Percentiles rank a stretch among this genome's conserved stretches.
These are phyloP conservation scores for Enterocytospora artemiae DNA, from an alignment of 371 early-diverging fungal genomes.

Conservation along the genomic window DNA sequence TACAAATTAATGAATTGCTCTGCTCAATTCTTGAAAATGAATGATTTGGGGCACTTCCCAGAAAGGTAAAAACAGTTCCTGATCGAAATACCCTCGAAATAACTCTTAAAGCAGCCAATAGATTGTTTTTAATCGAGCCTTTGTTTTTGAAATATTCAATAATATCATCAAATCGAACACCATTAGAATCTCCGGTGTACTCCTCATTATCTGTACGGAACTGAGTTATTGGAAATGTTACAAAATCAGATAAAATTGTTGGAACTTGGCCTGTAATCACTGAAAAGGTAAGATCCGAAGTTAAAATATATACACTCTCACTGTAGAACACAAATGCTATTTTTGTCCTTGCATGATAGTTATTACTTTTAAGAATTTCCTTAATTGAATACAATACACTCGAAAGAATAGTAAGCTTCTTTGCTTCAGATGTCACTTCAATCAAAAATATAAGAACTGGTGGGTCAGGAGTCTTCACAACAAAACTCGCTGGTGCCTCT, in stretches of 20 bases:
- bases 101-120: conserved; percentile 44
- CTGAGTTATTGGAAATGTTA: conserved; percentile 1
- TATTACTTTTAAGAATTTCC: conserved; percentile 4
- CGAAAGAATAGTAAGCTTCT: conserved; percentile 19
- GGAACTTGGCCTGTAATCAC: conserved; percentile 4
- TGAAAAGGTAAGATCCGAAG: conserved; percentile 15
- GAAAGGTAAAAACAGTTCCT: conserved; percentile 41
- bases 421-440: conserved; percentile 41
- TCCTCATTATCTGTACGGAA: conserved; percentile 20
- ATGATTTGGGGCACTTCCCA: conserved; percentile 43
- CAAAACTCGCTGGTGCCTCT: conserved; percentile 38
- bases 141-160: conserved; percentile 20
- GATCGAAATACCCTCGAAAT: conserved; percentile 15
- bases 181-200: background rate
- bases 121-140: conserved; percentile 34
- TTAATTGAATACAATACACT: conserved; percentile 23
- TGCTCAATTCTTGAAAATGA: conserved; percentile 26
- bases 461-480: conserved; percentile 21
- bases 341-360: conserved; percentile 25
- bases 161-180: conserved; percentile 6
- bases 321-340: conserved; percentile 43
- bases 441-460: conserved; percentile 42
- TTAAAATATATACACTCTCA: conserved; percentile 28
- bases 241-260: background rate
- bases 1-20: conserved; percentile 6